Evolutionary conservation across 1,284 basidiomycete genomes (phyloP), one percentile per base, ranked within the genome.

Genomic region (Ustilago nuda): DNA sequence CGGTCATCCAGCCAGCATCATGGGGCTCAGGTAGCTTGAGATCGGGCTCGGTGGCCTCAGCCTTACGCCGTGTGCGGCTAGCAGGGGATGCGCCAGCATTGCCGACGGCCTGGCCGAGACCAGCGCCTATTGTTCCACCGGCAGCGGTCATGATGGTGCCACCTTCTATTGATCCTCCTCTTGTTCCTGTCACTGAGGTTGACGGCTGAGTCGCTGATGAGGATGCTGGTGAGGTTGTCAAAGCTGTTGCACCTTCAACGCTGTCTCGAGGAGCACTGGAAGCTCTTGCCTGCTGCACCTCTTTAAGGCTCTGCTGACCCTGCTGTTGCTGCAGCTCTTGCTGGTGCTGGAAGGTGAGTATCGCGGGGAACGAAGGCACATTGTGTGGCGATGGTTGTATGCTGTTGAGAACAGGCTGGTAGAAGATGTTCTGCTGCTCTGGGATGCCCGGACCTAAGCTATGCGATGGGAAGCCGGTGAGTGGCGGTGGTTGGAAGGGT

Each of bases 71-170:
- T 54, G 75, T 77, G 46, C 71, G 70, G 32, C 71, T 74, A 17
- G 71, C 75, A 9, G 67, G 56, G 9, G 75, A 77, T 7, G 75
- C 75, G 36, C 75, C 75, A 2, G 75, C 75, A 23, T 74, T 74
- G 32, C 75, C 75, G 15, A 77, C 75, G 3, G 71, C 75, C 43
- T 73, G 71, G 3, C 75, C 75, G 13, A 77, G 58, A 33, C 75
- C 75, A 6, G 71, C 75, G 23, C 75, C 75, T 54, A 77, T 77
- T 15, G 66, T 66, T 9, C 75, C 75, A 8, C 75, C 75, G 7
- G 67, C 75, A 19, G 75, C 62, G 2, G 75, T 77, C 75, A 74
- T 77, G 71, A 77, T 77, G 56, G 67, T 56, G 1, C 60, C 64
- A 30, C 67, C 68, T 4, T 50, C n/a, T 37, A 61, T 58, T 7